Percentiles rank a stretch among this genome's conserved stretches.
phyloP scores from a whole-genome alignment of 352 stramenopile species.

The Saprolegnia diclina region DNA sequence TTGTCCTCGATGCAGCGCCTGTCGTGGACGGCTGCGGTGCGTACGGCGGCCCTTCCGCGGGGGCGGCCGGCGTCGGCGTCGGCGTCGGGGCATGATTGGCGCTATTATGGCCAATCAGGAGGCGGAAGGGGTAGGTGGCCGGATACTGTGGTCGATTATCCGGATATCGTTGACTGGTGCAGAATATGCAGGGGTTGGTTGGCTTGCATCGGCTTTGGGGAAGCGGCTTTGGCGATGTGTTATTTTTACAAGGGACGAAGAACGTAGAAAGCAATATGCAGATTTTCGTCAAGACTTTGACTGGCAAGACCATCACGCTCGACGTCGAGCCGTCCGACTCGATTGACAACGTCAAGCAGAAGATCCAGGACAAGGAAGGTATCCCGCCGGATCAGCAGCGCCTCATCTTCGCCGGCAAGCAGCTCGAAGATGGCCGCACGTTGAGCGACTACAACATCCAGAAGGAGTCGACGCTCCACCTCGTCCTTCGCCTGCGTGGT shows the following conservation, averaged over 20 bases:
- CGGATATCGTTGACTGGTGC: constrained; percentile 21
- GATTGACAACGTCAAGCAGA: constrained; percentile 95
- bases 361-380: constrained; percentile 89
- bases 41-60: no score
- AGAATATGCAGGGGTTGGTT: constrained; percentile 25
- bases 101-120: no score
- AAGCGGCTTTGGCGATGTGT: not conserved
- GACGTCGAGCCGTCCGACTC: constrained; percentile 89
- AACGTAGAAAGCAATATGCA: constrained; percentile 31
- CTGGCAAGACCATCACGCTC: constrained; percentile 86
- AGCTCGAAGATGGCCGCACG: constrained; percentile 87
- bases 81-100: no score
- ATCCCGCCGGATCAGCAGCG: constrained; percentile 91
- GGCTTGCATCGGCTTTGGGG: constrained; percentile 6
- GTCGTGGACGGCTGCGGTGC: no score
- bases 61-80: no score
- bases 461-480: constrained; percentile 95
- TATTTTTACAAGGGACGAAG: constrained; percentile 27
- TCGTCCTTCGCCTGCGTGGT: constrained; percentile 93
- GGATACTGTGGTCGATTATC: not conserved
- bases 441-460: constrained; percentile 95
- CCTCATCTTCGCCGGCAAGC: constrained; percentile 87
- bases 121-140: no score
- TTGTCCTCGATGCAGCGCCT: no score
- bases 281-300: constrained; percentile 30